phyloP scores from a whole-genome alignment of 2,329 filamentous ascomycete genomes.

The Aspergillus luchuensis region DNA sequence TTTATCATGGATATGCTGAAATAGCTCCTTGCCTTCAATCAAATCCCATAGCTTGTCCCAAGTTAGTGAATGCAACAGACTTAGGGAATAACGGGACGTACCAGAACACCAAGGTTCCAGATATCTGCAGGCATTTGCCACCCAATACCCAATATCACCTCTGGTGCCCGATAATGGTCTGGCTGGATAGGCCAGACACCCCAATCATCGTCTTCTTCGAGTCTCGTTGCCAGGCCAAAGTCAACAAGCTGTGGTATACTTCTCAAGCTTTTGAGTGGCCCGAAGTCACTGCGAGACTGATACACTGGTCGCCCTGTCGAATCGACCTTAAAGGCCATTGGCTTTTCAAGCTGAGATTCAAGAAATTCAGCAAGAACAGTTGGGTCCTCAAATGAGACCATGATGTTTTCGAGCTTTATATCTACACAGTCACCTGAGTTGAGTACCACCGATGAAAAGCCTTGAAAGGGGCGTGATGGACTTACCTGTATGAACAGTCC shows the following conservation, averaged over 20 bases:
- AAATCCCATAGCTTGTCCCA: conserved; percentile 41
- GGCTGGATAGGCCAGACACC: conserved; percentile 47
- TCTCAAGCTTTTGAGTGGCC: conserved; percentile 29
- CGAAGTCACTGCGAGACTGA: conserved; percentile 36
- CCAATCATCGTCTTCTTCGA: conserved; percentile 47
- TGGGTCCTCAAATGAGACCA: conserved; percentile 39
- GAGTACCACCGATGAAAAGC: no score
- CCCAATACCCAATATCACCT: conserved; percentile 43
- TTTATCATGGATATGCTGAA: conserved; percentile 38
- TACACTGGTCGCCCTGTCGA: conserved; percentile 38
- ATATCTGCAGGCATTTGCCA: conserved; percentile 45
- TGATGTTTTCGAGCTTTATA: conserved; percentile 50
- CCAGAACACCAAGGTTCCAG: conserved; percentile 46
- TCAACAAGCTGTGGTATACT: conserved; percentile 39
- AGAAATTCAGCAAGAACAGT: conserved; percentile 37
- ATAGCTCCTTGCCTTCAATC: conserved; percentile 41
- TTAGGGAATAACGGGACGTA: conserved; percentile 22
- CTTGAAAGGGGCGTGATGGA: no score
- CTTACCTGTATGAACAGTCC: conserved; percentile 46
- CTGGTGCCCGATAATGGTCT: conserved; percentile 44
- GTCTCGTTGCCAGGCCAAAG: conserved; percentile 40
- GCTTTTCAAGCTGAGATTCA: conserved; percentile 32
- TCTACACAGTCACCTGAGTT: conserved; percentile 28
- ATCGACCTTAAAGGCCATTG: conserved; percentile 39
- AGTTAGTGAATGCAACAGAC: conserved; percentile 27